A percentile compares a stretch with the other conserved stretches of the same genome.
These are phyloP conservation scores for Leersia perrieri DNA, from an alignment of 176 grass and related monocot genomes.

Conservation along the genomic window DNA sequence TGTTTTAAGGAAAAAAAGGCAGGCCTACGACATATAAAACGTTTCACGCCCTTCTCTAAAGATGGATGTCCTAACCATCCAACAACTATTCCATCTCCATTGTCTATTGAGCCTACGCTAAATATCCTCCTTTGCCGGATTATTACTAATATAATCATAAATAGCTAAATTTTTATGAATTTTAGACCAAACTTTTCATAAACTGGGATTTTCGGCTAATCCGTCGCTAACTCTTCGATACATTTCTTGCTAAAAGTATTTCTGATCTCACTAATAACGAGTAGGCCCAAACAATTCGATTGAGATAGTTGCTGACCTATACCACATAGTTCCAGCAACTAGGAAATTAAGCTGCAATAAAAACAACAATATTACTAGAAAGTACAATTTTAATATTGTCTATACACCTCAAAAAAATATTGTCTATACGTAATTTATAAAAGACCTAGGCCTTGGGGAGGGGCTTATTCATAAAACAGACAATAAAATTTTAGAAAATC, in stretches of 20 bases:
- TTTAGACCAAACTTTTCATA: neutral
- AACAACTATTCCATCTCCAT: neutral
- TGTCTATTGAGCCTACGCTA: neutral
- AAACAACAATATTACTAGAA: too few species aligned
- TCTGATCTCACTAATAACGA: neutral
- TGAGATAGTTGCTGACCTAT: constrained; percentile 23
- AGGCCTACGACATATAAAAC: too few species aligned
- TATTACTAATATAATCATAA: neutral
- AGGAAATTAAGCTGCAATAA: constrained; percentile 28
- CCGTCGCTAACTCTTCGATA: neutral
- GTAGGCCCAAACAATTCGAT: constrained; percentile 31
- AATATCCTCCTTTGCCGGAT: too few species aligned
- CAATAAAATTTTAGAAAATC: too few species aligned
- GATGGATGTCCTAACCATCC: neutral
- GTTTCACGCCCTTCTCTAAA: too few species aligned
- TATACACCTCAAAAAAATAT: too few species aligned
- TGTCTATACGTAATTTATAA: too few species aligned
- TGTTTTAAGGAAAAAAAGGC: too few species aligned
- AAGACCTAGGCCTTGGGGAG: too few species aligned
- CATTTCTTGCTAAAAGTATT: neutral
- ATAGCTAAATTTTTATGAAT: neutral
- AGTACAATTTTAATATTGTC: too few species aligned
- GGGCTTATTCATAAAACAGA: too few species aligned
- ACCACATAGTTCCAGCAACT: constrained; percentile 30
- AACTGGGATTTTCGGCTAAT: neutral